These are phyloP conservation scores for Hypoxylon sp. DNA, from an alignment of 2,329 filamentous ascomycete genomes.

Conservation along the genomic window DNA sequence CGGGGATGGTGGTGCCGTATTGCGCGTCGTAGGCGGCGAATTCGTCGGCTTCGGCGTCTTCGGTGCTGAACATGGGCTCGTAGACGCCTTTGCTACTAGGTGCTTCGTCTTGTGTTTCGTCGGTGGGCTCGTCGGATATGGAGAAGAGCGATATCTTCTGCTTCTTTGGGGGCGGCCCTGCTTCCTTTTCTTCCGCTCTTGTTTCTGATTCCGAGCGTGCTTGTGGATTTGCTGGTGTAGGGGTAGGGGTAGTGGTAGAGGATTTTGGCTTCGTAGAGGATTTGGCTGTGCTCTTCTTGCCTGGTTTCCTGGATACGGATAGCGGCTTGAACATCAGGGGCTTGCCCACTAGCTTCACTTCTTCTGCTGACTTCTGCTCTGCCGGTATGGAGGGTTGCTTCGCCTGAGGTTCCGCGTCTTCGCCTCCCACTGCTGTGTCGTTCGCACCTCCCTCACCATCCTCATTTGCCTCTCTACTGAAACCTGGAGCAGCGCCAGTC, in stretches of 20 bases:
- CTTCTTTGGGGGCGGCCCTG: conserved; percentile 58
- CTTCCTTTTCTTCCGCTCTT: conserved; percentile 25
- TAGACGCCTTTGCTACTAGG: conserved; percentile 58
- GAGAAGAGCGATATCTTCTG: conserved; percentile 81
- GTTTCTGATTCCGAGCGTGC: conserved; percentile 21
- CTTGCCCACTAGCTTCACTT: conserved; percentile 80
- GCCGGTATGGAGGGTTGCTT: conserved; percentile 66
- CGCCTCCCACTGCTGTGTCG: conserved; percentile 44
- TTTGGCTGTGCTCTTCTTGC: conserved; percentile 73
- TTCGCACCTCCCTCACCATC: conserved; percentile 47
- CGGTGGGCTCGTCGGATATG: conserved; percentile 61
- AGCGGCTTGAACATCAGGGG: conserved; percentile 90
- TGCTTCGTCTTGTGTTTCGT: conserved; percentile 45
- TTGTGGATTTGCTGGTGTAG: conserved; percentile 41
- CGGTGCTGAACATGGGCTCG: conserved; percentile 65
- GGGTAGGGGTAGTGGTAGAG: conserved; percentile 19
- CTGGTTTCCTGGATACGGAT: conserved; percentile 82
- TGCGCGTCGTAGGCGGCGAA: conserved; percentile 56
- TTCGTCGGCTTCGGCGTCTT: conserved; percentile 50
- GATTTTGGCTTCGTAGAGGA: conserved; percentile 39
- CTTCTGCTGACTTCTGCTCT: conserved; percentile 71
- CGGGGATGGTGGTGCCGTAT: conserved; percentile 28
- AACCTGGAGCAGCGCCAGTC: conserved; percentile 86
- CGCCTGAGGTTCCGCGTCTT: conserved; percentile 55
- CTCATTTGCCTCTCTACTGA: conserved; percentile 72